Percentiles rank a stretch among this genome's conserved stretches.
Conservation (phyloP, 345 rosid genomes). For the Gossypium sturtianum region DNA sequence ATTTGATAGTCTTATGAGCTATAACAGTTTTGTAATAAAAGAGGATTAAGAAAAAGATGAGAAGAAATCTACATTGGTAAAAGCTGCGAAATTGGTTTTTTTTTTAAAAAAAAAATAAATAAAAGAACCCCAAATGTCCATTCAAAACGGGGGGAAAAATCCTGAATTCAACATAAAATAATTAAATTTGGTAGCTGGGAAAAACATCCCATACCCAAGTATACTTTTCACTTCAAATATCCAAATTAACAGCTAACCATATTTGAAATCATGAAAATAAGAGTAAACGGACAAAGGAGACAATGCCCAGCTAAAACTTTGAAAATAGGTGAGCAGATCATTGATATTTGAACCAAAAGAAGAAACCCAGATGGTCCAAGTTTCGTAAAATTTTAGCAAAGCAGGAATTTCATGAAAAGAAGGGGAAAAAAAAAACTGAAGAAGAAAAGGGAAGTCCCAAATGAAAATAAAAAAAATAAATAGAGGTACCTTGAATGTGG, state of each 20-base stretch:
- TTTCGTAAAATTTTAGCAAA: not conserved
- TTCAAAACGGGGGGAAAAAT: not conserved
- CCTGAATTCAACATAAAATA: not conserved
- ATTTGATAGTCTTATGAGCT: not conserved
- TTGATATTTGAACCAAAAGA: not conserved
- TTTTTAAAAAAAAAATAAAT: not conserved
- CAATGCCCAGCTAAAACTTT: slow-evolving; percentile 19
- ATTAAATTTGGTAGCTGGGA: slow-evolving; percentile 15
- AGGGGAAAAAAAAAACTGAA: not conserved
- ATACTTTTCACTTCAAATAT: slow-evolving; percentile 5
- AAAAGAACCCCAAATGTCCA: not conserved
- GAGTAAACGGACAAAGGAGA: not conserved
- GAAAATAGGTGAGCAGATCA: not conserved
- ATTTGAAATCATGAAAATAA: not conserved
- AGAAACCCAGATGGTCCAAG: slow-evolving; percentile 14
- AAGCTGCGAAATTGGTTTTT: not conserved
- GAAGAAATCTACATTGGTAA: slow-evolving; percentile 15
- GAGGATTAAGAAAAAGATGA: not conserved
- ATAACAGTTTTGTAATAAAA: not conserved
- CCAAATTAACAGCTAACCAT: not conserved
- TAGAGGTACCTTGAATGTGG: slow-evolving; percentile 24
- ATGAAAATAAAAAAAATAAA: not conserved
- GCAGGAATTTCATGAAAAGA: too few species aligned
- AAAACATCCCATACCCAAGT: slow-evolving; percentile 15
- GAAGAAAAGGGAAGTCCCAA: not conserved